phyloP scores from a whole-genome alignment of 768 basidiomycete genomes.

The Naematelia encephala region DNA sequence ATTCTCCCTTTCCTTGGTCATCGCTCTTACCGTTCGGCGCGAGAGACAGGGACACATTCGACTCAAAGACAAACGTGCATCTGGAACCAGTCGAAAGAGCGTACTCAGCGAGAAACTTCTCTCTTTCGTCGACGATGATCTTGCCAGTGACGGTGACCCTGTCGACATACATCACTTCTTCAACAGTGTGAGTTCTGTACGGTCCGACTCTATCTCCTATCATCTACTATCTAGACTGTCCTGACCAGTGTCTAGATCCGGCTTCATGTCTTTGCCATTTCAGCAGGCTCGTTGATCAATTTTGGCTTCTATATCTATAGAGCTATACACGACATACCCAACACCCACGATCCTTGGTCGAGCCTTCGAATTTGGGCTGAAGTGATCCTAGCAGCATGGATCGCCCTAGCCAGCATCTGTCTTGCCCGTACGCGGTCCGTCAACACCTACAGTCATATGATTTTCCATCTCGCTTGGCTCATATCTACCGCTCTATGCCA shows the following conservation, averaged over 20 bases:
- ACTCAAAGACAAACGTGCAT: neutral
- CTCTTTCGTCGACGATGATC: constrained; percentile 4
- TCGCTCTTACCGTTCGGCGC: too few relatives aligned
- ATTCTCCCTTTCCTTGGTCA: constrained; percentile 2
- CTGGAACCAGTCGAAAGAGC: neutral
- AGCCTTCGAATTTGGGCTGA: too few relatives aligned
- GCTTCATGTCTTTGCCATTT: neutral
- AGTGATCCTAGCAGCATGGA: too few relatives aligned
- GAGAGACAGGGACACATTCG: constrained; percentile 4
- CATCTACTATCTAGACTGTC: neutral
- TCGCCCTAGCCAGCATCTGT: too few relatives aligned
- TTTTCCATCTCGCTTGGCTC: constrained; percentile 9
- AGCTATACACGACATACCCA: too few relatives aligned
- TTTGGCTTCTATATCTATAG: too few relatives aligned
- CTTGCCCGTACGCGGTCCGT: too few relatives aligned
- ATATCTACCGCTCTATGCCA: neutral
- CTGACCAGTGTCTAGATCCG: constrained; percentile 4
- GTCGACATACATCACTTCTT: constrained; percentile 19
- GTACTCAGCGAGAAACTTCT: constrained; percentile 6
- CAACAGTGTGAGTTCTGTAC: constrained; percentile 16
- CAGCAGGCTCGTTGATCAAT: too few relatives aligned
- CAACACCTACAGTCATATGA: too few relatives aligned
- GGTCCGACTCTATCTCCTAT: too few relatives aligned
- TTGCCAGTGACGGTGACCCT: constrained; percentile 17
- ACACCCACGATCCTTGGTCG: too few relatives aligned